Base-by-base conservation (phyloP, 257 asterid genomes). In the Plectranthus barbatus region DNA sequence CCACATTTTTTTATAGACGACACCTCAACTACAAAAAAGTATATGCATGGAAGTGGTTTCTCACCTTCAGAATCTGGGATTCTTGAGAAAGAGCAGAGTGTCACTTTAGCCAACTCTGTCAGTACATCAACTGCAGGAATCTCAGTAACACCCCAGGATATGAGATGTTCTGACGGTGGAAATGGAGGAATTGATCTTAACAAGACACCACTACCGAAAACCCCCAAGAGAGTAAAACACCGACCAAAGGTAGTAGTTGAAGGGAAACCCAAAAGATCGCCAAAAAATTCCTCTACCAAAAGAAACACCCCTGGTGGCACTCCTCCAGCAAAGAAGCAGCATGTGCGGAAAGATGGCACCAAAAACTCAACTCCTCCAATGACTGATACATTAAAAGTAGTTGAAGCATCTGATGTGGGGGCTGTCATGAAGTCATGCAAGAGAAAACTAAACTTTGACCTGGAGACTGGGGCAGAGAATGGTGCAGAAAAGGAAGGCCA, bases 221-320 rank as follows among this genome's bases (percentile, higher is more conserved):
- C 88, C 36, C 94, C 86, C 44, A 90, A 71, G 75, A 85, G 96
- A 73, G 82, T 77, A 62, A 93, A 93, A 75, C 94, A 85, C 77
- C 75, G 94, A 49, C 97, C 99, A 0, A 93, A 93, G 80, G 99
- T 93, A 40, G 78, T 90, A 4, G 77, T 69, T 26, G 97, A 89
- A 82, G 87, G 83, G 69, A 81, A 92, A 77, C 77, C 83, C 63
- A 87, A 82, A 72, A 76, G 83, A 72, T 64, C 77, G 13, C 86
- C 83, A 7, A 89, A 78, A 74, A 60, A 88, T 64, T 71, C 77
- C 18, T 57, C 82, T 54, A 46, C 63, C 0, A 63, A 31, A 71
- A 61, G 66, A 48, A 69, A 62, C 60, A 68, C 75, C 11, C 70
- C 83, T 4, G 61, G 44, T 52, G 86, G 77, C 72, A 75, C 44